These are phyloP conservation scores for Populus ilicifolia DNA, from an alignment of 345 rosid species.

Conservation along the genomic window DNA sequence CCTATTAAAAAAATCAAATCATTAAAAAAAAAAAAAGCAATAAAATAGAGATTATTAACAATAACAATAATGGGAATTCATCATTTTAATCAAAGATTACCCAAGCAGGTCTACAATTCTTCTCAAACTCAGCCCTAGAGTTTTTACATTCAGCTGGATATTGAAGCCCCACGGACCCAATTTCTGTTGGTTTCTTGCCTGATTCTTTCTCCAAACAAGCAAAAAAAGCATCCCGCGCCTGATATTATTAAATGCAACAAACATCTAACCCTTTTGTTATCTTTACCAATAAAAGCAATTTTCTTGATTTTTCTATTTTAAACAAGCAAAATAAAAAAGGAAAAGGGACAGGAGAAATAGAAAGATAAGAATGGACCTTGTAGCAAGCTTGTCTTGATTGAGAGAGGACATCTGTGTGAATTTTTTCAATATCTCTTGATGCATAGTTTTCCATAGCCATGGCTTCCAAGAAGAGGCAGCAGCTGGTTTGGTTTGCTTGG, in stretches of 20 bases:
- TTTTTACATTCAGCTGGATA: slow-evolving; percentile 63
- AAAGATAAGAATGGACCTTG: slow-evolving; percentile 35
- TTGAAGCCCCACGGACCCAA: slow-evolving; percentile 70
- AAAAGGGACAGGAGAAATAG: neutral
- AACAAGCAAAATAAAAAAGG: neutral
- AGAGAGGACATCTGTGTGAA: slow-evolving; percentile 66
- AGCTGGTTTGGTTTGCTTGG: neutral
- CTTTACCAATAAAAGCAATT: neutral
- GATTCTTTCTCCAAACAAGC: slow-evolving; percentile 67
- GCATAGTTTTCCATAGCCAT: slow-evolving; percentile 39
- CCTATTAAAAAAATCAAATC: slow-evolving; percentile 29
- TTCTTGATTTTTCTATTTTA: neutral
- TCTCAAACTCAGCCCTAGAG: slow-evolving; percentile 40
- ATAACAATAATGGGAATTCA: no score
- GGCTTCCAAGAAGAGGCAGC: neutral
- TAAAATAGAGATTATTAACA: no score
- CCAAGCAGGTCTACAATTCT: slow-evolving; percentile 73
- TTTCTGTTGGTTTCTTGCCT: slow-evolving; percentile 62
- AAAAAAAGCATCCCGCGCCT: slow-evolving; percentile 84
- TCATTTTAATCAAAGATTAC: slow-evolving; percentile 25
- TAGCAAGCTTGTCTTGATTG: slow-evolving; percentile 73
- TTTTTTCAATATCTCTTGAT: slow-evolving; percentile 44
- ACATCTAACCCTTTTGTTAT: neutral
- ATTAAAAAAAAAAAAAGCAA: neutral
- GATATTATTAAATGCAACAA: neutral